Conservation (phyloP, 2,329 filamentous ascomycete species). For the Neophaeococcomyces aloes region DNA sequence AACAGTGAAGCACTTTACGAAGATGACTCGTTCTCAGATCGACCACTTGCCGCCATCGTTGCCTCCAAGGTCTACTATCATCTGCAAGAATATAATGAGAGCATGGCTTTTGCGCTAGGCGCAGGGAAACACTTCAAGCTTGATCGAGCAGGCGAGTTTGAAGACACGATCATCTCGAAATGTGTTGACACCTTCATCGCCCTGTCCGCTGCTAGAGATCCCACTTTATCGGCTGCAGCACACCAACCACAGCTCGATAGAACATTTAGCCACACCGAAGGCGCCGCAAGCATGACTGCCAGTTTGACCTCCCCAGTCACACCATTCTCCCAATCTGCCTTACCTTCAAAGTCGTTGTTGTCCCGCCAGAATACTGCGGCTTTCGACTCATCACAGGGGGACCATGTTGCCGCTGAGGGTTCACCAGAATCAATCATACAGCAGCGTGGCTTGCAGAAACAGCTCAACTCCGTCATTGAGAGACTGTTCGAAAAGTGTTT, state of each 20-base stretch:
- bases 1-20: constrained; percentile 89
- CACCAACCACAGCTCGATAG: constrained; percentile 57
- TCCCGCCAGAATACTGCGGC: constrained; percentile 61
- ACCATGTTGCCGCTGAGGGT: constrained; percentile 46
- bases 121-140: constrained; percentile 93
- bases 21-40: constrained; percentile 87
- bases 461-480: constrained; percentile 74
- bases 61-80: constrained; percentile 98
- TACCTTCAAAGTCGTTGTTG: constrained; percentile 91
- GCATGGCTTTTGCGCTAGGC: constrained; percentile 93
- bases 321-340: constrained; percentile 84
- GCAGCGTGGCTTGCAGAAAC: constrained; percentile 63
- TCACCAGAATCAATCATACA: constrained; percentile 52
- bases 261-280: constrained; percentile 61
- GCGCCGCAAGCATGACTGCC: constrained; percentile 55
- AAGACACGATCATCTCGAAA: constrained; percentile 97
- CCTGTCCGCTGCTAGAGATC: constrained; percentile 53
- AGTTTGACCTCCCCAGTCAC: constrained; percentile 76
- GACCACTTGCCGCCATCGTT: constrained; percentile 85
- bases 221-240: constrained; percentile 39
- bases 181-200: constrained; percentile 97
- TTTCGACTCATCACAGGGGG: constrained; percentile 46
- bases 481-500: constrained; percentile 87
- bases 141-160: constrained; percentile 83
- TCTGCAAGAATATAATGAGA: constrained; percentile 96